phyloP scores from a whole-genome alignment of 768 basidiomycete genomes.

The Leccinum boreale region DNA sequence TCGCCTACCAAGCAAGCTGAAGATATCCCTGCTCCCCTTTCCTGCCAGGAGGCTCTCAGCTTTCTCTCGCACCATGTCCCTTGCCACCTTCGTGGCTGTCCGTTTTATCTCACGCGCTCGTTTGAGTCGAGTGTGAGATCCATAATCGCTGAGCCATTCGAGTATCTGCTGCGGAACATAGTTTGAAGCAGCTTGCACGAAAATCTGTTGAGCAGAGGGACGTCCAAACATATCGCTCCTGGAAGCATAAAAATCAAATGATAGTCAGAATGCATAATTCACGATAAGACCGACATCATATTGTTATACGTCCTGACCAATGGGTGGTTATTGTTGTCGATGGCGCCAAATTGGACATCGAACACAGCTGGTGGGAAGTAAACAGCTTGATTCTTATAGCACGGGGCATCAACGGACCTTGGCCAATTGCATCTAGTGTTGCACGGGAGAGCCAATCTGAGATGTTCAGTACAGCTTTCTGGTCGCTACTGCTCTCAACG shows the following conservation, averaged over 20 bases:
- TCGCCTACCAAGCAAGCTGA: slow-evolving; percentile 39
- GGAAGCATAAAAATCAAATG: slow-evolving; percentile 4
- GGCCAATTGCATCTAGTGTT: slow-evolving; percentile 37
- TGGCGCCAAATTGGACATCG: slow-evolving; percentile 42
- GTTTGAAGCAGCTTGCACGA: slow-evolving; percentile 8
- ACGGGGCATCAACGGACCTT: slow-evolving; percentile 30
- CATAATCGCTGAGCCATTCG: slow-evolving; percentile 32
- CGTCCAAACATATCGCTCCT: slow-evolving; percentile 15
- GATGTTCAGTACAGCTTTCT: background rate
- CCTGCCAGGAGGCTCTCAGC: slow-evolving; percentile 8
- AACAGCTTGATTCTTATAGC: background rate
- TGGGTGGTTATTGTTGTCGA: slow-evolving; percentile 11
- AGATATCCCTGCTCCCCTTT: slow-evolving; percentile 16
- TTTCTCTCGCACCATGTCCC: slow-evolving; percentile 17
- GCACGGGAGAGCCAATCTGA: background rate
- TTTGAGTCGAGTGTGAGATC: slow-evolving; percentile 16
- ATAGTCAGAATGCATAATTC: slow-evolving; percentile 1
- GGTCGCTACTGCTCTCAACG: background rate
- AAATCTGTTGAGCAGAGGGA: slow-evolving; percentile 16
- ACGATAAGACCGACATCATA: slow-evolving; percentile 7
- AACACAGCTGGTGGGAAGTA: slow-evolving; percentile 29
- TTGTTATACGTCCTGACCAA: slow-evolving; percentile 10
- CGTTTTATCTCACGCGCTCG: slow-evolving; percentile 14
- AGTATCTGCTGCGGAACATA: slow-evolving; percentile 21
- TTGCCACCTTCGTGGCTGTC: slow-evolving; percentile 5